These are phyloP conservation scores for Albugo candida DNA, from an alignment of 352 stramenopile species.

Conservation along the genomic window DNA sequence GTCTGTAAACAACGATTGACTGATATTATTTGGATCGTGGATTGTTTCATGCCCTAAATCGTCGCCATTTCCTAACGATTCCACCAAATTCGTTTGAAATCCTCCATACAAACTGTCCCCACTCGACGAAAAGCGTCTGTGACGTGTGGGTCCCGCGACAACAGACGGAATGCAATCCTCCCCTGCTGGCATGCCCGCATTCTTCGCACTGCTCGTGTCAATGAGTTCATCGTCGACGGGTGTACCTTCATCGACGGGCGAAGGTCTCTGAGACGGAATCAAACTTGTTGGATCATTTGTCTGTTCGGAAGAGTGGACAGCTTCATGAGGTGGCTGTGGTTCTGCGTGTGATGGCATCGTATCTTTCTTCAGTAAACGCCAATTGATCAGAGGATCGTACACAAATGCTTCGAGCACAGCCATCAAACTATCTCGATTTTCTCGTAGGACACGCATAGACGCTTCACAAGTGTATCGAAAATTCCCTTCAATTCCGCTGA, in stretches of 20 bases:
- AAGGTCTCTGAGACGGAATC: neutral
- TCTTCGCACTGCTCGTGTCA: conserved; percentile 1
- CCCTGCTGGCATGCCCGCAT: neutral
- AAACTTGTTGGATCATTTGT: neutral
- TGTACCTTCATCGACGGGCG: conserved; percentile 1
- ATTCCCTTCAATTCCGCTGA: conserved; percentile 98
- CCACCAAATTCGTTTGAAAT: neutral
- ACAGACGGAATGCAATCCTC: conserved; percentile 1
- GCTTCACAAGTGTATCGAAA: conserved; percentile 97
- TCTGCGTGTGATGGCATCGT: conserved; percentile 53
- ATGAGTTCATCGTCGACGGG: neutral
- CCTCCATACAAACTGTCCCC: neutral
- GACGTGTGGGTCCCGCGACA: neutral
- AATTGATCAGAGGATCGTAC: conserved; percentile 99
- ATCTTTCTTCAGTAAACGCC: conserved; percentile 87
- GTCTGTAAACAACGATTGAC: conserved; percentile 26
- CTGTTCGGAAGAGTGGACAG: neutral
- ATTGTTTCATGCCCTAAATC: neutral
- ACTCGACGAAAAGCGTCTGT: neutral
- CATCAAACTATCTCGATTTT: conserved; percentile 98
- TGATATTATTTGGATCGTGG: conserved; percentile 29
- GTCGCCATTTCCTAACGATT: neutral
- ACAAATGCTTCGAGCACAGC: conserved; percentile 99
- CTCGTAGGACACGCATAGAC: conserved; percentile 94
- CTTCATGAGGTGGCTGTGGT: conserved; percentile 5